Base-by-base conservation (phyloP, 2,329 filamentous ascomycete species). In the Diplocarpon mali region DNA sequence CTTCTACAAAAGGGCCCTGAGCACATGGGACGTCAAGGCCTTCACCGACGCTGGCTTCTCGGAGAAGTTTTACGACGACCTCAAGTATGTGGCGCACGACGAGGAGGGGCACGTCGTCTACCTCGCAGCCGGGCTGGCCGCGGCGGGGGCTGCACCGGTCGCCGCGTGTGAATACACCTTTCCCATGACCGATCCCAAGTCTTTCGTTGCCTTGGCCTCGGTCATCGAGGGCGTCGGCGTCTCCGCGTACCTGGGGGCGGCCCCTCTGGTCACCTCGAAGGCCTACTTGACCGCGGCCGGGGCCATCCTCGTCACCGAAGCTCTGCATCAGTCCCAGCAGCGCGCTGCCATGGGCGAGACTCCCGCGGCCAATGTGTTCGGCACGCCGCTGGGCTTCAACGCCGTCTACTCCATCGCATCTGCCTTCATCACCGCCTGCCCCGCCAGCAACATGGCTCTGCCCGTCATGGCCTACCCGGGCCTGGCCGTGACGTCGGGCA, bases 251-350 rank as follows among this genome's bases (percentile, higher is more conserved):
- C 69, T 83, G 20, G 77, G 77, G 45, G 79, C 78, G 20, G 78
- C 78, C 10, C 70, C 71, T 29, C 66, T 69, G 47, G 77, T 78
- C 50, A 69, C 73, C 48, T 67, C 70, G 55, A 72, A 76, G 54
- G 65, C 67, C 12, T 80, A 80, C 61, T 65, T 83, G 30, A 73
- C 73, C 0, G 73, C 73, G 5, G 79, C 78, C 1, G 79, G 73
- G n/a, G 71, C 72, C 43, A 77, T 85, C 56, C 66, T 84, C 30
- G 76, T 75, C 32, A 73, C 80, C 38, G 79, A 83, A 57, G 72
- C 79, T 31, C 71, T 80, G n/a, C 79, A 84, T 65, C 73, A 73
- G 8, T 67, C 79, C 2, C 78, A 77, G 62, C 64, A 80, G 46
- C 75, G 80, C 41, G 62, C 64, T 30, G 66, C 65, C 11, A 61